Percentiles rank a stretch among this genome's conserved stretches.
Conservation (phyloP, 2,329 filamentous ascomycete genomes). For the Fusarium setosum region DNA sequence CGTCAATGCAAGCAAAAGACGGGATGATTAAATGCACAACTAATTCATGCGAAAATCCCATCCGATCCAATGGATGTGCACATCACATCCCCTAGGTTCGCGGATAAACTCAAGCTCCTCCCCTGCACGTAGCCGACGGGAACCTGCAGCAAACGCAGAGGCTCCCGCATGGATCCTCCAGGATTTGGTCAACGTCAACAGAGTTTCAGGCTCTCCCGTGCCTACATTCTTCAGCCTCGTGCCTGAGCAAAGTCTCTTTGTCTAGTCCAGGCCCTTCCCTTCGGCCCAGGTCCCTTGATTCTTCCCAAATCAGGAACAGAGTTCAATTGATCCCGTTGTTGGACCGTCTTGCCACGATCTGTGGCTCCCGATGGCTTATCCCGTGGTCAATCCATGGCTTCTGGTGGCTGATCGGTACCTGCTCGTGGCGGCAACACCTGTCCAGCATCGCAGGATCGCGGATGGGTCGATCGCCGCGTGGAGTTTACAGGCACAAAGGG, state of each 20-base stretch:
- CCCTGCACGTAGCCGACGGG: slow-evolving; percentile 16
- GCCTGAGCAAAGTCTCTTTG: slow-evolving; percentile 21
- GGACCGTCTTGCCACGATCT: slow-evolving; percentile 27
- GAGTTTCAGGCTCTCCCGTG: slow-evolving; percentile 20
- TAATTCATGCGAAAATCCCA: too few relatives aligned
- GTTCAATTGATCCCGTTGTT: slow-evolving; percentile 24
- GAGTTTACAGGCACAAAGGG: slow-evolving; percentile 8
- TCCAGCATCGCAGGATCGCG: slow-evolving; percentile 2
- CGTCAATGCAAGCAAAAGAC: too few relatives aligned
- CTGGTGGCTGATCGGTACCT: slow-evolving; percentile 1
- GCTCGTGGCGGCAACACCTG: not conserved
- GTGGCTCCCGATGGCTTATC: slow-evolving; percentile 6
- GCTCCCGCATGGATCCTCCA: slow-evolving; percentile 4
- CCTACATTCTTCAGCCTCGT: slow-evolving; percentile 25
- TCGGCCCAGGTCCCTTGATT: slow-evolving; percentile 5
- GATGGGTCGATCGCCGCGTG: not conserved
- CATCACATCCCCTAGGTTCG: slow-evolving; percentile 10
- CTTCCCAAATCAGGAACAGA: slow-evolving; percentile 24
- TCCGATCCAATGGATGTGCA: too few relatives aligned
- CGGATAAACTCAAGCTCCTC: slow-evolving; percentile 19
- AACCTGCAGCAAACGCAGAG: slow-evolving; percentile 31
- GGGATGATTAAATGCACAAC: too few relatives aligned
- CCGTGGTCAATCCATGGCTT: not conserved
- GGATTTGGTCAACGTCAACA: slow-evolving; percentile 6
- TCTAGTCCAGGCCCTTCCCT: slow-evolving; percentile 30